Evolutionary conservation across 768 basidiomycete genomes (phyloP).

Genomic region (Hydnomerulius pinastri): DNA sequence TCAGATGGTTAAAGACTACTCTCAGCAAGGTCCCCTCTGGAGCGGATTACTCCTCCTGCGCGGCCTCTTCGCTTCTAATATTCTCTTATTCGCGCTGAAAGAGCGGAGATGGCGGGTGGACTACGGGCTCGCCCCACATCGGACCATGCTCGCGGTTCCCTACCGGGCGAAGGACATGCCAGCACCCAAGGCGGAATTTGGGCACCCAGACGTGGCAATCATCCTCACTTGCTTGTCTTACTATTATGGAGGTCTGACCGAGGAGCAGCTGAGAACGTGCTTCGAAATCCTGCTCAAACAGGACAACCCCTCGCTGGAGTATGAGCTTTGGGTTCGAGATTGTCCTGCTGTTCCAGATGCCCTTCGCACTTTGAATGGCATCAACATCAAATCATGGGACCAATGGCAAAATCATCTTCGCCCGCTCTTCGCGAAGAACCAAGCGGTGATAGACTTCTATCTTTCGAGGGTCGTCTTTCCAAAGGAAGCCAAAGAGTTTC

Average conservation of each 20-base stretch:
- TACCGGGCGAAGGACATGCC: slow-evolving; percentile 43
- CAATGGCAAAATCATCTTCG: slow-evolving; percentile 25
- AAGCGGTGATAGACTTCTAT: slow-evolving; percentile 37
- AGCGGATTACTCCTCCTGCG: slow-evolving; percentile 33
- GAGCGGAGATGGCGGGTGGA: slow-evolving; percentile 43
- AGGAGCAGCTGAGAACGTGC: slow-evolving; percentile 28
- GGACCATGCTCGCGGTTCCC: slow-evolving; percentile 39
- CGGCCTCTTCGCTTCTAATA: slow-evolving; percentile 34
- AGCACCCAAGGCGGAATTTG: slow-evolving; percentile 39
- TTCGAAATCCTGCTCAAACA: slow-evolving; percentile 31
- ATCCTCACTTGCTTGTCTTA: slow-evolving; percentile 39
- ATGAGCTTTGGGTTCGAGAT: slow-evolving; percentile 32
- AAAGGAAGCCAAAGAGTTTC: slow-evolving; percentile 38
- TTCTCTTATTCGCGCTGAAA: slow-evolving; percentile 31
- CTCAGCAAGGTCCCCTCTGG: slow-evolving; percentile 13
- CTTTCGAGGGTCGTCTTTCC: slow-evolving; percentile 41
- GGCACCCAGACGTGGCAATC: slow-evolving; percentile 39
- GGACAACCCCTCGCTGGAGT: slow-evolving; percentile 35
- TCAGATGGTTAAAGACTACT: slow-evolving; percentile 9
- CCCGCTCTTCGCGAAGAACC: slow-evolving; percentile 31
- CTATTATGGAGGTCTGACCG: slow-evolving; percentile 36
- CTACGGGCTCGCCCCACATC: slow-evolving; percentile 34
- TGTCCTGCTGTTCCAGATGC: slow-evolving; percentile 18
- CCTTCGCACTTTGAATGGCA: slow-evolving; percentile 14
- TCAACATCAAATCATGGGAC: slow-evolving; percentile 32